phyloP scores from a whole-genome alignment of 2,329 filamentous ascomycete species.

The Allantophomopsis lycopodina region DNA sequence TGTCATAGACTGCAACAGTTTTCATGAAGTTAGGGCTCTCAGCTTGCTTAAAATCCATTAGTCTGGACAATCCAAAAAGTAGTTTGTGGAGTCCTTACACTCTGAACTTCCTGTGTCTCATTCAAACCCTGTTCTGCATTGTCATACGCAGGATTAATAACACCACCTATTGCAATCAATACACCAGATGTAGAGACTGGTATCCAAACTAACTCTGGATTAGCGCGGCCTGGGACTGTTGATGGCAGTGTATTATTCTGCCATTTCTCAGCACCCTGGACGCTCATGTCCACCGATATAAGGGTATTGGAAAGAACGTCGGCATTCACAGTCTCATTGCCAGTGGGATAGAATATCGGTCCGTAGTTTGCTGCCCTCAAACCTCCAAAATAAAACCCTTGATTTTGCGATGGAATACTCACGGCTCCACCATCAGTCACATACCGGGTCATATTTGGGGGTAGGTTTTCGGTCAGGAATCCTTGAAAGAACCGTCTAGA shows the following conservation, averaged over 20 bases:
- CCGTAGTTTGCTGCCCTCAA: constrained; percentile 36
- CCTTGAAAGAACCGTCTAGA: constrained; percentile 27
- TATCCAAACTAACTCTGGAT: constrained; percentile 57
- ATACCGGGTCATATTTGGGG: constrained; percentile 39
- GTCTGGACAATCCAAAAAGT: neutral
- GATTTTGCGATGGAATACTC: constrained; percentile 55
- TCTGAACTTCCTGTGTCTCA: constrained; percentile 22
- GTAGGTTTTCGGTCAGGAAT: constrained; percentile 27
- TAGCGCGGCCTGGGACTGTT: constrained; percentile 39
- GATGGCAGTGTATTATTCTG: constrained; percentile 37
- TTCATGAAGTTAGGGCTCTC: constrained; percentile 60
- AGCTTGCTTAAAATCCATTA: constrained; percentile 29
- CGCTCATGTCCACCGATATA: constrained; percentile 45
- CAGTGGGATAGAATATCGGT: constrained; percentile 24
- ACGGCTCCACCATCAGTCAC: constrained; percentile 49
- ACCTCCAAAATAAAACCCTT: constrained; percentile 60
- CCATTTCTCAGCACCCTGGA: constrained; percentile 37
- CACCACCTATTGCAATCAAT: constrained; percentile 65
- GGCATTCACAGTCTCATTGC: constrained; percentile 10
- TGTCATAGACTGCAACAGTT: constrained; percentile 65
- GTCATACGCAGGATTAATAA: constrained; percentile 41
- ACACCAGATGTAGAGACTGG: constrained; percentile 67
- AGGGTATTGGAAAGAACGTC: constrained; percentile 36
- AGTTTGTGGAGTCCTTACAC: constrained; percentile 17
- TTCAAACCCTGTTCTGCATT: constrained; percentile 4